Evolutionary conservation across 352 stramenopile species (phyloP), one percentile per base, ranked within the genome.

Genomic region (Globisporangium alternatum): DNA sequence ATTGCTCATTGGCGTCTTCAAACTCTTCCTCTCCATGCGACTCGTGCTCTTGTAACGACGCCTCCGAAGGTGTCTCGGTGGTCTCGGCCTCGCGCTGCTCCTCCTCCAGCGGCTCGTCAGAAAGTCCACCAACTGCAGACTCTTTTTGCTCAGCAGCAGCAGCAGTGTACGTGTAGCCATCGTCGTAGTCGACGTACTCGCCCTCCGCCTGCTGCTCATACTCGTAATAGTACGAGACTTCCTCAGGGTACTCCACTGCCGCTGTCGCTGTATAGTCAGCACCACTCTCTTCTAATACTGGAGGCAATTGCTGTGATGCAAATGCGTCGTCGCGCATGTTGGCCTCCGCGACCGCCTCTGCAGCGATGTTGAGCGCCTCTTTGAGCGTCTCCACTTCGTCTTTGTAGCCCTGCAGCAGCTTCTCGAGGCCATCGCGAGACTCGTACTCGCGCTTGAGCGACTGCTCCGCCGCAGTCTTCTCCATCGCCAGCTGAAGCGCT

Each of bases 361-460:
- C 81, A 21, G 81, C 81, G 48, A 91, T 93, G 48, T 83, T 74
- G 21, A 93, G 75, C 10, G 84, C 84, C 56, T 93, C 84, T 52
- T 89, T 88, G 3, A 93, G 66, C 21, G 80, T 90, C 28, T 86
- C 81, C 21, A 88, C 74, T 28, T 93, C 81, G 56, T 91, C 78
- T 62, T 90, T 91, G 68, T 90, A 93, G 33, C 76, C 65, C 43
- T 83, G 81, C 9, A 91, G 58, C 54, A 88, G 68, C 35, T 74
- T 57, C 51, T 90, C 81, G 3, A 93, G 71, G 0, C 68, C 69
- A 0, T 51, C 62, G 43, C 78, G 78, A 1, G 80, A 88, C 21
- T 78, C 67, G 61, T 83, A 83, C 53, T 92, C 83, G 9, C 75
- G 72, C 51, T 86, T 74, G 19, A 92, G 75, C 3, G 80, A 88